Base-by-base conservation (phyloP, 1,284 basidiomycete species). In the Sanghuangporus weigelae region DNA sequence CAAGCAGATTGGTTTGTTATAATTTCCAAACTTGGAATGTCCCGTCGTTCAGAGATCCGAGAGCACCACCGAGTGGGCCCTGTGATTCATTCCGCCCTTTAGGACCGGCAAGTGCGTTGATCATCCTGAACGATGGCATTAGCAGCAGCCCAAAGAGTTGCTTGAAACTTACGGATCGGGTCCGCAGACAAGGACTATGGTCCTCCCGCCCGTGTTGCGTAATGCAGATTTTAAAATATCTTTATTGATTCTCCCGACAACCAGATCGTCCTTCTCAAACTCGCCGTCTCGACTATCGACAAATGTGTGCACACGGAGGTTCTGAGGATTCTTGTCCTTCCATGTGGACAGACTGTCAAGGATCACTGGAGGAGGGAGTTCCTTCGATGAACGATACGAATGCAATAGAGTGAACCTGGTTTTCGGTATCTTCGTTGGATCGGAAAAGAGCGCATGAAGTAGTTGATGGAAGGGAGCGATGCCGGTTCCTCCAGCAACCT, bases 401-500 rank as follows among this genome's bases (percentile, higher is more conserved):
- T 93, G 91, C 35, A 93, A 75, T 4, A 93, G 73, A 0, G 84
- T 90, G 69, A 90, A 89, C 2, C 81, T 82, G 51, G 87, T 82
- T 44, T 73, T 74, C 19, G 71, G 66, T 21, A 71, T 64, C 14
- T 65, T 51, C 7, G 69, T 59, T 31, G 74, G 69, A 19, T 60
- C 68, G 7, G 71, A 81, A 70, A 82, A 81, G 64, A 66, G 26
- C 1, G 69, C 64, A 67, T 78, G 71, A 31, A 78, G 67, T 35
- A 91, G 76, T 71, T 93, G 91, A 70, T 84, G 84, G 69, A 92
- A 92, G 6, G 91, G 91, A 12, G 91, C 87, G 56, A 93, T 85
- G 31, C 92, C 91, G 3, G 92, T 93, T 36, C 91, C 91, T 46
- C 91, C 91, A 49, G 89, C 92, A 59, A 93, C 85, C 91, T 93